Percentiles rank a stretch among this genome's conserved stretches.
Conservation (phyloP, 192 early-diverging fungal species). For the Spizellomyces sp. region DNA sequence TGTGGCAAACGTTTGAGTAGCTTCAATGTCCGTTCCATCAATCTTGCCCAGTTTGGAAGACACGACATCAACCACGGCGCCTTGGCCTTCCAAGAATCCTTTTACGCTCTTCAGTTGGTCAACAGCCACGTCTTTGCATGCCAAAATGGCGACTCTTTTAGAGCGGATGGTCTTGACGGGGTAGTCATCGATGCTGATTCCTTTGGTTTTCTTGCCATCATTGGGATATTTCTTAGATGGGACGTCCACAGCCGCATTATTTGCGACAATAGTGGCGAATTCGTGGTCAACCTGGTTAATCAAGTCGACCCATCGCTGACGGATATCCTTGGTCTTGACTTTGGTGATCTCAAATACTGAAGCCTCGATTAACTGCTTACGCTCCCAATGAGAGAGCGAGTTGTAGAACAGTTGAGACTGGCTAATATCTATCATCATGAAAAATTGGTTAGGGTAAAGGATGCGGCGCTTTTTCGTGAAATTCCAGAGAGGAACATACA, state of each 20-base stretch:
- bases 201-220: conserved; percentile 13
- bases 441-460: neutral
- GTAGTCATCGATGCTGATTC: conserved; percentile 12
- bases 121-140: neutral
- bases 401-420: conserved; percentile 46
- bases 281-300: conserved; percentile 32
- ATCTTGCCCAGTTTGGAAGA: conserved; percentile 1
- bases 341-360: conserved; percentile 42
- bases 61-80: conserved; percentile 11
- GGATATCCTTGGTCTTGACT: conserved; percentile 25
- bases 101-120: conserved; percentile 2
- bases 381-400: conserved; percentile 29
- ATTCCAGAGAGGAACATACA: neutral
- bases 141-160: conserved; percentile 25
- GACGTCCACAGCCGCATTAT: conserved; percentile 14
- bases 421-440: conserved; percentile 6
- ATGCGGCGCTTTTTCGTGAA: neutral
- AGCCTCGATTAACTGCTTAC: conserved; percentile 37
- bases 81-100: neutral
- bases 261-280: conserved; percentile 27
- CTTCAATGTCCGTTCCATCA: conserved; percentile 11
- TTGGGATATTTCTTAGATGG: conserved; percentile 4
- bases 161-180: neutral
- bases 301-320: conserved; percentile 21
- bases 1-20: conserved; percentile 9